These are phyloP conservation scores for Gryganskiella cystojenkinii DNA, from an alignment of 192 early-diverging fungal species.

Conservation along the genomic window DNA sequence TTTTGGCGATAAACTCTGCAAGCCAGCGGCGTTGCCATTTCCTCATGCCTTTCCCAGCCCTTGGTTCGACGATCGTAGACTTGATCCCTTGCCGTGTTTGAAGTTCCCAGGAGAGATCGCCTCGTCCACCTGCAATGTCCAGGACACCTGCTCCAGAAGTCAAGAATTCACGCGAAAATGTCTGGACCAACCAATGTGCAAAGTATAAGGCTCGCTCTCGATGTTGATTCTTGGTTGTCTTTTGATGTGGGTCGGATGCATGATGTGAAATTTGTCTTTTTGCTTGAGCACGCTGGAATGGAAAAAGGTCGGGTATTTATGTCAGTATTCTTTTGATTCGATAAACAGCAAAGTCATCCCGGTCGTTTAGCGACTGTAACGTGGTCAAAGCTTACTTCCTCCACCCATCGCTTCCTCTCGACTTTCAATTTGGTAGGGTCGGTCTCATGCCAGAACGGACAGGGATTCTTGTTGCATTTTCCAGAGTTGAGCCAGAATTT, in stretches of 20 bases:
- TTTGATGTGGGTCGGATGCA: conserved; percentile 55
- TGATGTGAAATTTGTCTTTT: conserved; percentile 53
- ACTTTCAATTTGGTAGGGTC: conserved; percentile 30
- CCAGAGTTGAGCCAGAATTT: conserved; percentile 52
- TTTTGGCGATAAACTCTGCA: conserved; percentile 24
- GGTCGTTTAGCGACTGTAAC: not conserved
- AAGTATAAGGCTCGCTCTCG: conserved; percentile 60
- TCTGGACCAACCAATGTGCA: conserved; percentile 62
- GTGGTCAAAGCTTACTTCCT: conserved; percentile 15
- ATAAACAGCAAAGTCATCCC: too few species aligned
- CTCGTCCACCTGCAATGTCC: conserved; percentile 69
- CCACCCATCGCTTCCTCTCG: conserved; percentile 37
- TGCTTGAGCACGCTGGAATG: conserved; percentile 49
- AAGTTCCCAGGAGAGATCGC: conserved; percentile 60
- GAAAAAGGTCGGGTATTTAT: too few species aligned
- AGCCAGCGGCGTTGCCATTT: conserved; percentile 54
- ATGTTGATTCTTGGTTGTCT: conserved; percentile 61
- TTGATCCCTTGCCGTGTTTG: conserved; percentile 54
- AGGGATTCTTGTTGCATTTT: conserved; percentile 39
- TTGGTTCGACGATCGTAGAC: conserved; percentile 62
- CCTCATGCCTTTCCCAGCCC: conserved; percentile 50
- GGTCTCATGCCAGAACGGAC: conserved; percentile 45
- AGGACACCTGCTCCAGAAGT: conserved; percentile 54
- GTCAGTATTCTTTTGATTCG: too few species aligned
- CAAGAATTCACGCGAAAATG: conserved; percentile 46